A percentile compares a stretch with the other conserved stretches of the same genome.
Conservation (phyloP, 805 yeast species). For the Myxozyma udenii region DNA sequence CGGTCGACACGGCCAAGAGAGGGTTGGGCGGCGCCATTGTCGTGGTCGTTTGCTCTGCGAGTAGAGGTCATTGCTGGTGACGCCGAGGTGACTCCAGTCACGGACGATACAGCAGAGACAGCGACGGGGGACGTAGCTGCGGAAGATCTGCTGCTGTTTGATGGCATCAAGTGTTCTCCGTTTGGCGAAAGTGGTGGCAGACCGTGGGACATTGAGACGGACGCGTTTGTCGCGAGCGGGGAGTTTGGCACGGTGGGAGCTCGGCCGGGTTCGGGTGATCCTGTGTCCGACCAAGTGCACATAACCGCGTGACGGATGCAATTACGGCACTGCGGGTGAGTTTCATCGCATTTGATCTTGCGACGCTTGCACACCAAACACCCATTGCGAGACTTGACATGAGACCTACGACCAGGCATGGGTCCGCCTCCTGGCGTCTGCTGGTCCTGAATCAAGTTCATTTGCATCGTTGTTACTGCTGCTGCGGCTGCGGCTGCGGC, state of each 20-base stretch:
- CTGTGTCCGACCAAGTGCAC: constrained; percentile 16
- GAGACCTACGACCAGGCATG: constrained; percentile 17
- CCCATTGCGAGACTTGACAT: constrained; percentile 25
- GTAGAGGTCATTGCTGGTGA: not conserved
- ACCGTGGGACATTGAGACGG: no score
- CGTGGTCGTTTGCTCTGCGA: not conserved
- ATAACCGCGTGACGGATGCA: constrained; percentile 44
- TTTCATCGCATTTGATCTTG: constrained; percentile 51
- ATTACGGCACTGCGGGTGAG: constrained; percentile 54
- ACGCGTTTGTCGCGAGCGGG: no score
- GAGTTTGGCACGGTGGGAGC: no score
- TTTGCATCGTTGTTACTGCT: not conserved
- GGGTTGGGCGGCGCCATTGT: not conserved
- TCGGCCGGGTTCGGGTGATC: constrained; percentile 11
- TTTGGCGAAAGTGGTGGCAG: not conserved
- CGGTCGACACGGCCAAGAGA: not conserved
- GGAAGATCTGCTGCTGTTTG: not conserved
- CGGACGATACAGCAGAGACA: not conserved
- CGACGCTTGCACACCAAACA: constrained; percentile 28
- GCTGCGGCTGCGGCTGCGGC: constrained; percentile 2
- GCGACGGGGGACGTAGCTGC: not conserved
- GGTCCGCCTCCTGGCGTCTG: not conserved
- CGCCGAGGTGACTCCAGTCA: not conserved
- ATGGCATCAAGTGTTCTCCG: not conserved
- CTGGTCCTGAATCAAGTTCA: not conserved